Base-by-base conservation (phyloP, 192 early-diverging fungal genomes). In the Umbelopsis ramanniana region DNA sequence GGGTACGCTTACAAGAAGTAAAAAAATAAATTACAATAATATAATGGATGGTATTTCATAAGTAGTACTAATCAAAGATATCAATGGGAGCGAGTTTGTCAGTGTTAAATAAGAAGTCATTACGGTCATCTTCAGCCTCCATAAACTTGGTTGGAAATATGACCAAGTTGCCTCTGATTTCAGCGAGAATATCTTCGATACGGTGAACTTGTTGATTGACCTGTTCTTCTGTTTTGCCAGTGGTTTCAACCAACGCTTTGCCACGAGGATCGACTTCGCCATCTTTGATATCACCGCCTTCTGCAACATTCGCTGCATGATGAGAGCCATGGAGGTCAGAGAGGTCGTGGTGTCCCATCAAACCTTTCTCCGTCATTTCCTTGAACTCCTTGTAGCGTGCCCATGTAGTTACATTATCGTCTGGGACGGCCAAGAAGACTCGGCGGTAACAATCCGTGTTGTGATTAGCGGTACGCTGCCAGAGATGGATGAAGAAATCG, bases 371-470 rank as follows among this genome's bases (percentile, higher is more conserved):
- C 0, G 73, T 66, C 69, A 79, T 57, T 23, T 74, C 71, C 11
- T 75, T 76, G 53, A 85, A 85, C 2, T 77, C 43, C 6, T 71
- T 76, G 69, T 83, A 80, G 22, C 79, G 78, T 0, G 87, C 78
- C 89, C 90, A 93, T 7, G 76, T 88, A 40, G 79, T 86, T 8
- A 94, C 86, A 14, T 90, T 93, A 43, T 93, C 89, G 75, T 95
- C 93, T 4, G 94, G 94, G 17, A 94, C 87, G 54, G 89, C 90
- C 24, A 87, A 83, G 74, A 95, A 95, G 22, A 92, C 86, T 0
- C 90, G 82, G 19, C 94, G 77, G 71, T 89, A 92, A 8, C 89
- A 75, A 0, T 72, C 57, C 10, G 89, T 88, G 77, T 95, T 95
- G 17, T 40, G 71, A 19, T 86, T 75, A 3, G 92, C 91, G 0